Base-by-base conservation (phyloP, 169 alveolate genomes). In the Sarcocystis neurona region DNA sequence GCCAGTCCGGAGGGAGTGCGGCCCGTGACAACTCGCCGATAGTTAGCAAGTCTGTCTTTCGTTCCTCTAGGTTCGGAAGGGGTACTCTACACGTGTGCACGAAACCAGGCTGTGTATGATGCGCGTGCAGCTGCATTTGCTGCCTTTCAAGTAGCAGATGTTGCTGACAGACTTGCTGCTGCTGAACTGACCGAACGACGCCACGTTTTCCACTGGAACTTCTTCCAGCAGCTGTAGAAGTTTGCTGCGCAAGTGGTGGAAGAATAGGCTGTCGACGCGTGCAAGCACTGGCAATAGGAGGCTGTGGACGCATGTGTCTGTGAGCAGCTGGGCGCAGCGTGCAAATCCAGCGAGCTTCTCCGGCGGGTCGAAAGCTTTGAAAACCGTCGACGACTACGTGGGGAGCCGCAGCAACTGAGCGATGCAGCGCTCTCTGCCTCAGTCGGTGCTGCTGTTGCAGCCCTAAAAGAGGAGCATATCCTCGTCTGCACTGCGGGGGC, bases 281-380 rank as follows among this genome's bases (percentile, higher is more conserved):
- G 39, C 34, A 20, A 5, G 39, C 75, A 6, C 10, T 8, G 39
- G 27, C 41, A 20, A 30, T 20, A 20, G 34, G 75, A 20, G 15
- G 30, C 32, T 53, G 75, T 4, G 75, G 75, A 37, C 46, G 75
- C 37, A 72, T n/a, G 56, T 72, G 82, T 32, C 34, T 43, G 56
- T 72, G 82, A 6, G 82, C 34, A 39, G 58, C 41, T 2, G 82
- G 82, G 5, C 82, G 82, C 8, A 72, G 82, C 2, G 82, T 72
- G 32, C 82, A 72, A 0, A 72, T 56, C 82, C 82, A 72, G 39
- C 53, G 50, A 1, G 82, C 82, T 72, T 72, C 82, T 15, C 23
- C 39, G 30, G 82, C 30, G 6, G 82, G 82, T 2, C 82, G 82
- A 18, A 72, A 72, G 34, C 43, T 39, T 37, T 72, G 82, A 39